Percentiles rank a stretch among this genome's conserved stretches.
These are phyloP conservation scores for Eutypella sp. DNA, from an alignment of 2,329 filamentous ascomycete genomes.

Conservation along the genomic window DNA sequence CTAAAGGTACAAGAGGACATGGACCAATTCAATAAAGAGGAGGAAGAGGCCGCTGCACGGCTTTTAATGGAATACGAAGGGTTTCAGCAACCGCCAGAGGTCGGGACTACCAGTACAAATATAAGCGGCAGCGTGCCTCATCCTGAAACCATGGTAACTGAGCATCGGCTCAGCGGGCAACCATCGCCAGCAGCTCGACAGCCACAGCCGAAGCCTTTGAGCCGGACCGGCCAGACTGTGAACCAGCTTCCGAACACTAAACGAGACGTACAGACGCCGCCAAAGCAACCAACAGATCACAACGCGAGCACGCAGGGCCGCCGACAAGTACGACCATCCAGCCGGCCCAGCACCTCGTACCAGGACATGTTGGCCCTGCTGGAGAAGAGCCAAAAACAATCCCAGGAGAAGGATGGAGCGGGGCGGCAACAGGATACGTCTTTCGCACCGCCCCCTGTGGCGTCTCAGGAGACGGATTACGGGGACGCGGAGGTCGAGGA, in stretches of 20 bases:
- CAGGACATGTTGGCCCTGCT: constrained; percentile 15
- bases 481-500: constrained; percentile 19
- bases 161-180: too few relatives aligned
- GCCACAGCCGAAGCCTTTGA: too few relatives aligned
- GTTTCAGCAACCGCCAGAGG: not conserved
- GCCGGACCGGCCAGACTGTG: not conserved
- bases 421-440: not conserved
- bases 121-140: too few relatives aligned
- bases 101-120: not conserved
- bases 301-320: not conserved
- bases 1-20: constrained; percentile 16
- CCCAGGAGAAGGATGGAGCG: not conserved
- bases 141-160: too few relatives aligned
- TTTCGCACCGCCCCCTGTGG: constrained; percentile 3
- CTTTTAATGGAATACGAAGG: constrained; percentile 6
- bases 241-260: not conserved
- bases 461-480: constrained; percentile 27
- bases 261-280: constrained; percentile 4
- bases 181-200: too few relatives aligned
- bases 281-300: constrained; percentile 1
- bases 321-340: constrained; percentile 1
- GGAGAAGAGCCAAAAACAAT: not conserved
- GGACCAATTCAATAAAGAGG: constrained; percentile 13
- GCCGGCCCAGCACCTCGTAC: constrained; percentile 13
- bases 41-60: constrained; percentile 14